Percentiles rank a stretch among this genome's conserved stretches.
phyloP scores from a whole-genome alignment of 345 rosid species.

The Cardamine resedifolia region DNA sequence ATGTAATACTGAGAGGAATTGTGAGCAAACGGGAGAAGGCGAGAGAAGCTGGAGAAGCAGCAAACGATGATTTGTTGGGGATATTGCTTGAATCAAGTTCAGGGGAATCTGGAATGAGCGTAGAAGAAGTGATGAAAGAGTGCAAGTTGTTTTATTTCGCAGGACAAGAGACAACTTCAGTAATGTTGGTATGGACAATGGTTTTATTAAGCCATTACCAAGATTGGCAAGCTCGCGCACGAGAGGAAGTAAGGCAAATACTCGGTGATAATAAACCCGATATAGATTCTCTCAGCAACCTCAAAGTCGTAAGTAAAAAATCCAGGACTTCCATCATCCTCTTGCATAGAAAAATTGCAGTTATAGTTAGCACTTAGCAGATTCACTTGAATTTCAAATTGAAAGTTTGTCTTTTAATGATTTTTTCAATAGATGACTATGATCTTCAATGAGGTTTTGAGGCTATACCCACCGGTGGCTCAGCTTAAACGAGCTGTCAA shows the following conservation, averaged over 20 bases:
- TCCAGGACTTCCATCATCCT: not conserved
- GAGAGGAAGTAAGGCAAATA: slow-evolving; percentile 40
- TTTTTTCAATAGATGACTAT: slow-evolving; percentile 45
- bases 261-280: slow-evolving; percentile 33
- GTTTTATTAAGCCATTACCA: slow-evolving; percentile 36
- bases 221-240: slow-evolving; percentile 42
- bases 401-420: not conserved
- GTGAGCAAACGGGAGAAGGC: slow-evolving; percentile 44
- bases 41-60: slow-evolving; percentile 36
- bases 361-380: not conserved
- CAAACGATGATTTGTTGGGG: slow-evolving; percentile 45
- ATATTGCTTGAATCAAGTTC: slow-evolving; percentile 45
- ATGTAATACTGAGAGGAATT: slow-evolving; percentile 32
- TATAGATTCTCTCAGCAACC: slow-evolving; percentile 35
- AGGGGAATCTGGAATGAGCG: slow-evolving; percentile 47
- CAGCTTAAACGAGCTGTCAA: slow-evolving; percentile 41
- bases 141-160: slow-evolving; percentile 44
- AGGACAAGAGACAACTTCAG: slow-evolving; percentile 45
- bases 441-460: slow-evolving; percentile 59
- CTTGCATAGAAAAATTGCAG: not conserved
- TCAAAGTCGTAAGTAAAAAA: slow-evolving; percentile 36
- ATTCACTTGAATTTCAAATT: not conserved
- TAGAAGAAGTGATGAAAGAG: slow-evolving; percentile 40
- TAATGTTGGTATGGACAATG: slow-evolving; percentile 41
- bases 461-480: slow-evolving; percentile 59